phyloP scores from a whole-genome alignment of 345 rosid genomes.

The Noccaea bulbosa region DNA sequence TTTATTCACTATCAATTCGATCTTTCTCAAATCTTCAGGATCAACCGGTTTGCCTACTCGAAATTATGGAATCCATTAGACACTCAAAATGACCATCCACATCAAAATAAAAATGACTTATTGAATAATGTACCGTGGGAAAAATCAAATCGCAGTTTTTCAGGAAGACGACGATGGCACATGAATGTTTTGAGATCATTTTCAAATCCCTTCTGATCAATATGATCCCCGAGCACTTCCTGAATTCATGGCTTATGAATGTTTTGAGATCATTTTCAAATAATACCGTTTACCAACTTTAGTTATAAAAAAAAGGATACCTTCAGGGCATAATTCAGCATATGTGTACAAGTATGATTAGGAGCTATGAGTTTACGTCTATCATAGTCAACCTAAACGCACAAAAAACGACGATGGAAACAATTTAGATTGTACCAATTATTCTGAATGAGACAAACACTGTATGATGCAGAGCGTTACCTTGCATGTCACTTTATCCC shows the following conservation, averaged over 20 bases:
- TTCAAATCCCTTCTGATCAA: slow-evolving; percentile 99
- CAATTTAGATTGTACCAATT: not conserved
- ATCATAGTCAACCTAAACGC: slow-evolving; percentile 86
- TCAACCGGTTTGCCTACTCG: slow-evolving; percentile 81
- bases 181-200: too few relatives aligned
- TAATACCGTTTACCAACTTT: not conserved
- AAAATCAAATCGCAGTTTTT: slow-evolving; percentile 94
- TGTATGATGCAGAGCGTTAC: slow-evolving; percentile 45
- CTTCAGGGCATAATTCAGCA: slow-evolving; percentile 95
- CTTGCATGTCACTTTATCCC: slow-evolving; percentile 83
- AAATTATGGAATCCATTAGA: slow-evolving; percentile 29
- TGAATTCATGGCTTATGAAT: slow-evolving; percentile 42
- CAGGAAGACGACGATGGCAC: slow-evolving; percentile 97
- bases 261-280: not conserved
- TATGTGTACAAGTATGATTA: slow-evolving; percentile 95
- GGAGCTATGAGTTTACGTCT: slow-evolving; percentile 93
- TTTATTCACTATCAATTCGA: slow-evolving; percentile 84
- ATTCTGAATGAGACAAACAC: slow-evolving; percentile 6
- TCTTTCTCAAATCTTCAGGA: slow-evolving; percentile 71
- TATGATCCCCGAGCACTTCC: slow-evolving; percentile 95
- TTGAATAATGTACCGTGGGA: slow-evolving; percentile 72
- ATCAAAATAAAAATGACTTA: slow-evolving; percentile 24
- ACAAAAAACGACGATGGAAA: slow-evolving; percentile 4
- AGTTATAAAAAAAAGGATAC: slow-evolving; percentile 43
- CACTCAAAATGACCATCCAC: slow-evolving; percentile 6